Evolutionary conservation across 805 yeast genomes (phyloP), one percentile per base, ranked within the genome.

Genomic region (Sungouiella thailandica): DNA sequence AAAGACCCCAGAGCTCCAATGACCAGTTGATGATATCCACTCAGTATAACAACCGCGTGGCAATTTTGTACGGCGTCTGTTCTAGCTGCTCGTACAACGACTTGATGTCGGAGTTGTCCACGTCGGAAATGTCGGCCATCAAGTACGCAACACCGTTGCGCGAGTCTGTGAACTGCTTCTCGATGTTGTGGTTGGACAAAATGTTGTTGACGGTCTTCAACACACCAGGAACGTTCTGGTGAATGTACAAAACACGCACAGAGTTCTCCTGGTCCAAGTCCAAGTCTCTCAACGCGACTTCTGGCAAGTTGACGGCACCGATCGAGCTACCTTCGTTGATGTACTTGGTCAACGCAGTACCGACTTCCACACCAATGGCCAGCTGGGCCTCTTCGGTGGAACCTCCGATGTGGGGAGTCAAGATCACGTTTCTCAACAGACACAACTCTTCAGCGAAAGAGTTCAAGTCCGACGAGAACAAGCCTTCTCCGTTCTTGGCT

Each of bases 301-400:
- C 97, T 55, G 98, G 98, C 95, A 93, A 89, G 76, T 93, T 93
- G 39, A 90, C 98, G 5, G 97, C 89, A 53, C 96, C 97, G 32
- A 76, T 76, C 11, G 97, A 84, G 53, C 79, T 72, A 71, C 98
- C 98, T 72, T 90, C 97, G 66, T 89, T 90, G 61, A 93, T 83
- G 70, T 88, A 93, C 58, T 85, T 86, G 46, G 89, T 72, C 53
- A 93, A 73, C 25, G 95, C 80, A 29, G 83, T 72, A 40, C 82
- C 86, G 41, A 93, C 98, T 70, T 93, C 98, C 41, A 90, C 71
- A 68, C 98, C 98, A 56, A 93, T 93, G 25, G 97, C 95, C 36
- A 85, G 75, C 74, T 93, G 98, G 24, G 98, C 98, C 72, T 93
- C 98, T 65, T 90, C 97, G 30, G 98, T 93, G 32, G 97, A 88